Percentiles rank a stretch among this genome's conserved stretches.
phyloP scores from a whole-genome alignment of 1,284 basidiomycete genomes.

The Trichosporon ovoides region DNA sequence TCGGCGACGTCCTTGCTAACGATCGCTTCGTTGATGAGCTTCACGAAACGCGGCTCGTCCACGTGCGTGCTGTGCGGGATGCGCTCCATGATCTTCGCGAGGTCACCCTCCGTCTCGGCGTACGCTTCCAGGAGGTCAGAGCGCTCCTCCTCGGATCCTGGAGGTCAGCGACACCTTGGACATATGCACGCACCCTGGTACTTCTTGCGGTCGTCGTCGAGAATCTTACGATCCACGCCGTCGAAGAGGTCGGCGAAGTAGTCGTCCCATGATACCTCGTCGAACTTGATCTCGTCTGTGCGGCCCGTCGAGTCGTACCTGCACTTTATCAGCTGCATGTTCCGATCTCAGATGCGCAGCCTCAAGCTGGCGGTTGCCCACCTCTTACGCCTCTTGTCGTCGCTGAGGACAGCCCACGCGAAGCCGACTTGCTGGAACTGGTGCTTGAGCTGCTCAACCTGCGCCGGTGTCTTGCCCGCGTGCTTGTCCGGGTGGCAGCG shows the following conservation, averaged over 20 bases:
- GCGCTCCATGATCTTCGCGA: conserved; percentile 70
- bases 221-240: conserved; percentile 69
- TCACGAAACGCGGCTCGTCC: conserved; percentile 77
- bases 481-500: conserved; percentile 85
- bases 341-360: neutral
- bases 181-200: conserved; percentile 67
- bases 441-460: conserved; percentile 60
- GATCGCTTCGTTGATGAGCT: conserved; percentile 65
- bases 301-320: conserved; percentile 74
- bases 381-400: conserved; percentile 64
- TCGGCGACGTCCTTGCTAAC: conserved; percentile 55
- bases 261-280: conserved; percentile 82
- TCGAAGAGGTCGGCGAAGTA: conserved; percentile 89
- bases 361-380: conserved; percentile 15
- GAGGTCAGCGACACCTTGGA: no score
- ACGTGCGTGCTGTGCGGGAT: conserved; percentile 76
- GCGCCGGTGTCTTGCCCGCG: conserved; percentile 56
- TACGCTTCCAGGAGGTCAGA: conserved; percentile 73
- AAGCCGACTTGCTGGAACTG: conserved; percentile 88
- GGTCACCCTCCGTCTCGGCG: conserved; percentile 59
- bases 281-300: conserved; percentile 67
- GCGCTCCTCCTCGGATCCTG: conserved; percentile 77
- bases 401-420: conserved; percentile 77
- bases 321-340: neutral
- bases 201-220: conserved; percentile 82